Percentiles rank a stretch among this genome's conserved stretches.
phyloP scores from a whole-genome alignment of 371 early-diverging fungal genomes.

The Haplosporangium sp. region DNA sequence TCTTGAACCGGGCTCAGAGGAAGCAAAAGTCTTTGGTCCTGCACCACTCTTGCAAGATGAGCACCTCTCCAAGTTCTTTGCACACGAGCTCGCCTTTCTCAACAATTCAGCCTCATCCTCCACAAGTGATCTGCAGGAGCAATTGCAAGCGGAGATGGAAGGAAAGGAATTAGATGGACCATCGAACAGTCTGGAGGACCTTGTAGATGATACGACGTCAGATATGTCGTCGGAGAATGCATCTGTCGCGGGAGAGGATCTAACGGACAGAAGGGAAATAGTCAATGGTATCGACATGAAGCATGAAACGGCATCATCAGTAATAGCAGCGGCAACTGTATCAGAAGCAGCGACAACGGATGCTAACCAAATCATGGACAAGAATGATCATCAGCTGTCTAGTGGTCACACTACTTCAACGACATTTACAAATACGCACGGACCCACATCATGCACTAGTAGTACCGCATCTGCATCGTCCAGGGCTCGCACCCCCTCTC shows the following conservation, averaged over 20 bases:
- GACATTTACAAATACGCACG: slow-evolving; percentile 26
- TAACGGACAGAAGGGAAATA: background rate
- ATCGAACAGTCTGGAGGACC: slow-evolving; percentile 12
- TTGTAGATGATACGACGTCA: slow-evolving; percentile 14
- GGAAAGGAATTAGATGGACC: slow-evolving; percentile 1
- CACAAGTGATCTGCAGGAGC: slow-evolving; percentile 37
- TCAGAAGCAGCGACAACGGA: background rate
- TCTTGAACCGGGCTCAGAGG: slow-evolving; percentile 7
- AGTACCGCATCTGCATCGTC: background rate
- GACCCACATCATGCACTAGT: slow-evolving; percentile 37
- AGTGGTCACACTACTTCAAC: background rate
- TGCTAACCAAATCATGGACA: background rate
- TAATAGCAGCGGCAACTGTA: background rate
- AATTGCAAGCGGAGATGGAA: background rate
- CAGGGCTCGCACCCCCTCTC: slow-evolving; percentile 2
- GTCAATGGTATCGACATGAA: background rate
- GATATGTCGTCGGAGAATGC: slow-evolving; percentile 18
- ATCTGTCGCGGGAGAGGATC: background rate
- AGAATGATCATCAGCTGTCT: background rate
- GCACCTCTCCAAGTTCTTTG: slow-evolving; percentile 44
- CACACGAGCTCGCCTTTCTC: slow-evolving; percentile 35
- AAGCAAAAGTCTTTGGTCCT: slow-evolving; percentile 7
- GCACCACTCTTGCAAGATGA: slow-evolving; percentile 27
- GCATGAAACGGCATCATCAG: background rate
- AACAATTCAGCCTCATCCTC: slow-evolving; percentile 41